Base-by-base conservation (phyloP, 257 asterid species). In the Pogostemon cablin region DNA sequence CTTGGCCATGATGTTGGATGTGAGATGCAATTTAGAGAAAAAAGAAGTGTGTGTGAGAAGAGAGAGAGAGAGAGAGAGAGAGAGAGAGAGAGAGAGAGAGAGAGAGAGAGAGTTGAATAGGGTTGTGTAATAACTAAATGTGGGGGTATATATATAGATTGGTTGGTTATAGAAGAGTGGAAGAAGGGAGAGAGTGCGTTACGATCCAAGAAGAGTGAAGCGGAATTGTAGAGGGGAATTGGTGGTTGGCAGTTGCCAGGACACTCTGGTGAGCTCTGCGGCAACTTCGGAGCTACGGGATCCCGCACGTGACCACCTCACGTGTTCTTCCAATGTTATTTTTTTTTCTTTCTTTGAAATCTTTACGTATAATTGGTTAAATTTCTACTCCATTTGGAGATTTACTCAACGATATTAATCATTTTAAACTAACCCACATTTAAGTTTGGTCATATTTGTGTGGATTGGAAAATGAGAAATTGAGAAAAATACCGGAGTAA, bases 1-100 rank as follows among this genome's bases (percentile, higher is more conserved):
- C 60, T 90, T 90, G 37, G 72, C 96, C 95, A 85, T 88, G 78
- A 6, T 15, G 62, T 57, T 49, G 85, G 57, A 79, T 37, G 67
- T 37, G 79, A 57, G 67, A 61, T 75, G 60, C 54, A 61, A 50
- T 50, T 3, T 5, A 62, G 49, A 7, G 52, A 8, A 41, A 34
- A 57, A 42, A 7, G 72, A 49, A 62, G 39, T 57, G 39, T 42
- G 40, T 62, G 40, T 43, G 20, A 56, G 34, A 7, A 34, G 6
- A 38, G 39, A 6, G 32, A 35, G 61, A 62, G 72, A 39, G 43
- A 35, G 55, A 11, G 43, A 34, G 6, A 38, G 39, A 6, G 32
- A 35, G 61, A 62, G 72, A 39, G 43, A 35, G 55, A 11, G 43
- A 34, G 6, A 38, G 39, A 6, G 32, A 34, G 6, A 38, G 39